phyloP scores from a whole-genome alignment of 208 protist species.

The Trypanosoma theileri region DNA sequence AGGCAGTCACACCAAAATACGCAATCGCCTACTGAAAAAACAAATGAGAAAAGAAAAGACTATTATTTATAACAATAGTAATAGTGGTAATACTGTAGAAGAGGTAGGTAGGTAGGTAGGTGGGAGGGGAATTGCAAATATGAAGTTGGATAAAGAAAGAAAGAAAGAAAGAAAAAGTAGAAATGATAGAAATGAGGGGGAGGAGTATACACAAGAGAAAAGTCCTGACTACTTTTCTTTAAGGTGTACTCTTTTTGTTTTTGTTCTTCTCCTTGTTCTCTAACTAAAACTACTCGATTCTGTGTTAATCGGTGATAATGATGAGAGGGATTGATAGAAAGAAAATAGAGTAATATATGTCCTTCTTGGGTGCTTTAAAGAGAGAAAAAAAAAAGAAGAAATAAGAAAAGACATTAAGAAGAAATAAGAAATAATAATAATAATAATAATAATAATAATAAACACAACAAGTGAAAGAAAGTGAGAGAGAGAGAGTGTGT shows the following conservation, averaged over 20 bases:
- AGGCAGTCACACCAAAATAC: background rate
- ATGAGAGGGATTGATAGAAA: background rate
- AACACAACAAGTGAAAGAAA: too few species aligned
- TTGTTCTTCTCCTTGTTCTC: background rate
- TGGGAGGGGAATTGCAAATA: too few species aligned
- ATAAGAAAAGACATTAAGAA: background rate
- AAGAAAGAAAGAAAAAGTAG: too few species aligned
- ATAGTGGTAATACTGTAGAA: background rate
- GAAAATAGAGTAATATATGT: background rate
- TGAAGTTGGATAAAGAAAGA: too few species aligned
- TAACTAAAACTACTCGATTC: background rate
- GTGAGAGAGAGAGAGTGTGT: too few species aligned
- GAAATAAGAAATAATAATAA: background rate
- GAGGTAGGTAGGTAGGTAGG: too few species aligned
- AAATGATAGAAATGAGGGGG: too few species aligned
- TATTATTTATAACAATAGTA: background rate
- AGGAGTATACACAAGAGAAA: too few species aligned
- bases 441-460: background rate
- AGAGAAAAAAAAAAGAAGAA: slow-evolving; percentile 13
- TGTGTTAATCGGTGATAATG: background rate
- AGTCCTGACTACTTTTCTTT: too few species aligned
- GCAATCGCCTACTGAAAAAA: background rate
- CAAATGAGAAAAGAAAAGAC: slow-evolving; percentile 6
- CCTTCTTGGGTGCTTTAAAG: background rate
- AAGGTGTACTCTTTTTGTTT: background rate